Evolutionary conservation across 768 basidiomycete species (phyloP), one percentile per base, ranked within the genome.

Genomic region (Mrakia gelida): DNA sequence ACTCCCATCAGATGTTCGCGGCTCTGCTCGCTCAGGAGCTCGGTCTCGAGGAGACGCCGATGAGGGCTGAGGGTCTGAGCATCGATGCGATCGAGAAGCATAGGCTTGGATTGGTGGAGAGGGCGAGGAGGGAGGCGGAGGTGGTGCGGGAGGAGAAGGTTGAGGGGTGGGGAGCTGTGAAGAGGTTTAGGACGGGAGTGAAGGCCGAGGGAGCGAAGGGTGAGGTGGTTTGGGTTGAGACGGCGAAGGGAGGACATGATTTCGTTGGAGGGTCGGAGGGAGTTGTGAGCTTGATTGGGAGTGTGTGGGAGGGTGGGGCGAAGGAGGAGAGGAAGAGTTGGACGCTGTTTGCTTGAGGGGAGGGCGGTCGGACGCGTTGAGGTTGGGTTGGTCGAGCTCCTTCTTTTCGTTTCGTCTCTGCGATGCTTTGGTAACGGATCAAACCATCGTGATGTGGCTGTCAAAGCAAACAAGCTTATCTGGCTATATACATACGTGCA

Each of bases 171-270:
- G 78, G 74, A 7, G 70, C 52, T 7, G 23, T 75, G 21, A 75
- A 76, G 75, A 61, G 41, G 41, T 76, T 79, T 26, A 32, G 21
- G 59, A 41, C 56, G 6, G 38, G 34, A 9, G 41, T n/a, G n/a
- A n/a, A n/a, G n/a, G n/a, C n/a, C n/a, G n/a, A 28, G 21, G 45
- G 15, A 30, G 34, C 65, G 54, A 56, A 32, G 13, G 78, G 30
- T 23, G 45, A 72, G 54, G 78, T 79, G 15, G 75, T 75, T 45
- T 79, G 65, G 73, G 49, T 75, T 16, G 78, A 79, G 61, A 63
- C 75, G 41, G 13, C 43, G 1, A 59, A 72, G n/a, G 78, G 78
- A 23, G 78, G 78, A 16, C 78, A 79, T 63, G 71, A 79, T 52
- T 16, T 41, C 21, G 59, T 79, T 23, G 78, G 77, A 6, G 76